Evolutionary conservation across 371 early-diverging fungal species (phyloP), one percentile per base, ranked within the genome.

Genomic region (Syncephalis plumigaleata): DNA sequence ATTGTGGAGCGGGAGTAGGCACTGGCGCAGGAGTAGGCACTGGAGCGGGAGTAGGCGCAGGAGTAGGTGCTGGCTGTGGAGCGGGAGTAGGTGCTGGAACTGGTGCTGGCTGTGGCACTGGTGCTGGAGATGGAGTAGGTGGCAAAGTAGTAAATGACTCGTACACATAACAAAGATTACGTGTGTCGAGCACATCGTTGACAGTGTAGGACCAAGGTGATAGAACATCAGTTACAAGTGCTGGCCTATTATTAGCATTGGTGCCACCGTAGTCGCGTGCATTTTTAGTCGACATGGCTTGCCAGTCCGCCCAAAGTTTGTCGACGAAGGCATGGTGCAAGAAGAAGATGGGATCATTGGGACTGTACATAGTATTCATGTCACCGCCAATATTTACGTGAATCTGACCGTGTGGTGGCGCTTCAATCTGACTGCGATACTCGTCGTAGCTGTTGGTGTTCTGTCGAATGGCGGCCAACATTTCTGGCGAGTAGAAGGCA

Each of bases 301-400:
- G 72, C 65, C 67, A 72, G 16, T 60, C 42, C 31, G 36, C 16
- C 73, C 74, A 78, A 24, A 70, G 38, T 21, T 67, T 59, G 54
- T 78, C 79, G 18, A 73, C 48, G 50, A 64, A 69, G 48, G 58
- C 50, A 54, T 79, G 79, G 52, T 75, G 76, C 44, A 75, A 48
- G 45, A 47, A 71, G 52, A 75, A 75, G 13, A 75, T 50, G 20
- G 72, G 73, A 53, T 79, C 79, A 55, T 67, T 68, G 40, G 70
- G 40, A 27, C 53, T 55, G 24, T 39, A 36, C 57, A 63, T 55
- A 22, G 56, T 57, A 15, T 54, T 51, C 54, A 68, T 62, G 43
- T 62, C 55, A 8, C 70, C 69, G n/a, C 70, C 67, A 45, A 75
- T 49, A 25, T 46, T 50, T 17, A 38, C 22, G 59, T 76, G 77